Conservation (phyloP, 176 grass and related monocot species). For the Aegilops sharonensis region DNA sequence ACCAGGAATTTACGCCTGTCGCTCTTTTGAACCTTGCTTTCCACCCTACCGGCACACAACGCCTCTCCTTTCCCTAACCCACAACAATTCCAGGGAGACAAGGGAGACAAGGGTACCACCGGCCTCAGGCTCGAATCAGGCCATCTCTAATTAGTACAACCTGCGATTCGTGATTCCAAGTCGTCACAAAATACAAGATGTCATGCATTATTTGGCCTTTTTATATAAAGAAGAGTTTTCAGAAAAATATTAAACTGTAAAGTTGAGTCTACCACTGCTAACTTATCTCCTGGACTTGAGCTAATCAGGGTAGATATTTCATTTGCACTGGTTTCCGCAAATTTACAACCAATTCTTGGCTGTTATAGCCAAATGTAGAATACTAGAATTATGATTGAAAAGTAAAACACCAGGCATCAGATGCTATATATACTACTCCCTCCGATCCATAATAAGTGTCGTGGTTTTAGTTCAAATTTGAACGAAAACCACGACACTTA, state of each 20-base stretch:
- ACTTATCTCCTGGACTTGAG: constrained; percentile 17
- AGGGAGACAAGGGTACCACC: neutral
- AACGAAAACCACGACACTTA: too few species aligned
- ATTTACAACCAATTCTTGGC: constrained; percentile 21
- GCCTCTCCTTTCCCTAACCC: neutral
- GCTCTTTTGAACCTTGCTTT: neutral
- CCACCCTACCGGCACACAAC: neutral
- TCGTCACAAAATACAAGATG: neutral
- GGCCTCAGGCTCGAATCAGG: neutral
- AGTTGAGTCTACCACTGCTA: neutral
- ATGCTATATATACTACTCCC: neutral
- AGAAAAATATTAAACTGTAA: neutral
- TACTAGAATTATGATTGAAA: neutral
- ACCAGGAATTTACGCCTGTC: neutral
- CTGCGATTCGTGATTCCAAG: neutral
- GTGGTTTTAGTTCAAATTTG: too few species aligned
- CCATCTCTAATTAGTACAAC: neutral
- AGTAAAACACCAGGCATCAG: neutral
- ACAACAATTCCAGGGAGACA: neutral
- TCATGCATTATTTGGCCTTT: neutral
- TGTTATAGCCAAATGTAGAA: neutral
- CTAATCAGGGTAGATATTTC: constrained; percentile 9
- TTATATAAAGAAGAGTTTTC: neutral
- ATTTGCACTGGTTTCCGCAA: neutral
- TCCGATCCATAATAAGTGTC: too few species aligned